Evolutionary conservation across 768 basidiomycete genomes (phyloP).

Genomic region (Serendipita sp.): DNA sequence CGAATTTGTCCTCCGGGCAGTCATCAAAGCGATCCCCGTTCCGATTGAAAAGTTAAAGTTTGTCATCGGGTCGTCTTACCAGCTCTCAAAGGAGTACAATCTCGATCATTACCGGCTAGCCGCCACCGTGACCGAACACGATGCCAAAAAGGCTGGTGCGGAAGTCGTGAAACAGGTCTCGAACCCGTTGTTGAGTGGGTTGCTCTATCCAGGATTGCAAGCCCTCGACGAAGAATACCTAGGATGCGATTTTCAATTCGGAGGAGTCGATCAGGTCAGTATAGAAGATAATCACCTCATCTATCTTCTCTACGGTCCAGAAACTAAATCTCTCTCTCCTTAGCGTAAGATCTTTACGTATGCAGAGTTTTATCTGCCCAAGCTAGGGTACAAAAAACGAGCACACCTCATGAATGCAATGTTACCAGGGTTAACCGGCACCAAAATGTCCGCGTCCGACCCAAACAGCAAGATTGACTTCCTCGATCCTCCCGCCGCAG

Average conservation of each 20-base stretch:
- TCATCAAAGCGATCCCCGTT: slow-evolving; percentile 80
- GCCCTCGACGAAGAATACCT: slow-evolving; percentile 97
- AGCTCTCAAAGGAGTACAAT: slow-evolving; percentile 80
- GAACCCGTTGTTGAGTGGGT: slow-evolving; percentile 73
- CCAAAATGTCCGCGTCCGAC: slow-evolving; percentile 97
- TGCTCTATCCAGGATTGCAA: slow-evolving; percentile 92
- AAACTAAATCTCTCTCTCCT: neutral
- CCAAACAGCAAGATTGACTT: slow-evolving; percentile 98
- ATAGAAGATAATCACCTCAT: slow-evolving; percentile 12
- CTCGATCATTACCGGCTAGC: slow-evolving; percentile 88
- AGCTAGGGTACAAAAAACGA: slow-evolving; percentile 82
- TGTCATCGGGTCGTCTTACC: slow-evolving; percentile 83
- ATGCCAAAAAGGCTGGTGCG: slow-evolving; percentile 95
- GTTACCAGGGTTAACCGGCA: slow-evolving; percentile 87
- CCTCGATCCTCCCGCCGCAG: slow-evolving; percentile 67
- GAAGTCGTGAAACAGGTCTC: slow-evolving; percentile 98
- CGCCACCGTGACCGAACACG: slow-evolving; percentile 85
- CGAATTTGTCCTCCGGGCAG: slow-evolving; percentile 57
- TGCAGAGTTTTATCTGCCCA: slow-evolving; percentile 88
- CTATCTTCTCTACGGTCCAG: neutral
- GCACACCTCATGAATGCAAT: slow-evolving; percentile 97
- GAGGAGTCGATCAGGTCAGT: slow-evolving; percentile 83
- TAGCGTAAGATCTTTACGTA: slow-evolving; percentile 98
- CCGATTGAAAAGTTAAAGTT: slow-evolving; percentile 72
- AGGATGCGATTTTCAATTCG: slow-evolving; percentile 92